Evolutionary conservation across 495 filamentous ascomycete genomes (phyloP), one percentile per base, ranked within the genome.

Genomic region (Tetracladium setigerum): DNA sequence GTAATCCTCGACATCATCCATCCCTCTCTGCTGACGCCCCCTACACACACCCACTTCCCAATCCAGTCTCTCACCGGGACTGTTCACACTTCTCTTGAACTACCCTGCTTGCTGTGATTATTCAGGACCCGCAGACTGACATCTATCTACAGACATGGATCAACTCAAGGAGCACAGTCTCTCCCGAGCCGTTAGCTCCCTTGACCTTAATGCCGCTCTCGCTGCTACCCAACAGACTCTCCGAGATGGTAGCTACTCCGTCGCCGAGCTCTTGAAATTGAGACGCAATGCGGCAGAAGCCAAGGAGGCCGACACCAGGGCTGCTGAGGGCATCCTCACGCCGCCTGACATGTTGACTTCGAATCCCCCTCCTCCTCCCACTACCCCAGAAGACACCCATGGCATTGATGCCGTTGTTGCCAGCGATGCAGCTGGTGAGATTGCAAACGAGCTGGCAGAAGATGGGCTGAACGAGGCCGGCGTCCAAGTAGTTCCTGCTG

Each of bases 191-290:
- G 33, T 57, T 17, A 53, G 46, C 22, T 18, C 47, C 10, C 15
- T 57, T 18, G 50, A 54, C 30, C 43, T 53, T 1, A 50, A 22
- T n/a, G 52, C 47, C 24, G 42, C 39, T 24, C 24, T 39, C 10
- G 37, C 3, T 13, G 24, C 8, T 17, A 17, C 38, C 10, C 30
- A 41, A 27, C 22, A 36, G 35, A n/a, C 27, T 18, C n/a, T n/a
- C 36, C 16, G 36, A 39, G 8, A 10, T 15, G 27, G 30, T 10
- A 11, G 35, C 11, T 54, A 58, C 27, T 44, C 51, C 17, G n/a
- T 33, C 22, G 40, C 54, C 6, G 44, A 54, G 15, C 44, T 58
- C 2, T 30, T 54, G 22, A 44, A 34, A 4, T 16, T 58, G 4
- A 19, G 51, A 15, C 31, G 39, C 24, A 18, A 46, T 32, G 41